These are phyloP conservation scores for Coelastrella sp. DNA, from an alignment of 139 green algal genomes.

Conservation along the genomic window DNA sequence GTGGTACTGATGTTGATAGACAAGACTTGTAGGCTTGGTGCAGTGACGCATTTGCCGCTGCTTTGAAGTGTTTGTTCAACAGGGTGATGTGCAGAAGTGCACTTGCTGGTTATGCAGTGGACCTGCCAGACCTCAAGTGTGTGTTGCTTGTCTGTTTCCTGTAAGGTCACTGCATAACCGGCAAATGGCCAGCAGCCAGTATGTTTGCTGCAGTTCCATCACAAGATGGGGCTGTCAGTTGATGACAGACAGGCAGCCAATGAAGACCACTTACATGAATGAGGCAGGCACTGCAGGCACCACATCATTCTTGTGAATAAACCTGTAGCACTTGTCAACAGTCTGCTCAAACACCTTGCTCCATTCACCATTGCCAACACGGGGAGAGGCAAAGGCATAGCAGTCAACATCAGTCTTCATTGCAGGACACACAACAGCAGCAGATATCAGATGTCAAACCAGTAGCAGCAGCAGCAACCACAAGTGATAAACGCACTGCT, in stretches of 20 bases:
- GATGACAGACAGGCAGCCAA: background rate
- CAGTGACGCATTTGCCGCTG: too few relatives aligned
- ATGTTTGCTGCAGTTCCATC: too few relatives aligned
- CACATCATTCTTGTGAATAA: conserved; percentile 19
- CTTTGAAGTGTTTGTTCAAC: too few relatives aligned
- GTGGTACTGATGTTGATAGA: too few relatives aligned
- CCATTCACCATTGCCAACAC: conserved; percentile 12
- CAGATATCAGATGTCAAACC: background rate
- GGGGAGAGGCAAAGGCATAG: conserved; percentile 8
- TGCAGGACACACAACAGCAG: background rate
- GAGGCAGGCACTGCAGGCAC: conserved; percentile 20
- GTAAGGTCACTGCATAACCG: too few relatives aligned
- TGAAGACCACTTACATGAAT: background rate
- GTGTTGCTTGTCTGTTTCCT: too few relatives aligned
- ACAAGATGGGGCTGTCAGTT: too few relatives aligned
- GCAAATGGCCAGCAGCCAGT: too few relatives aligned
- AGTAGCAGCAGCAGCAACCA: background rate
- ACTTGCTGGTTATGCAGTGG: too few relatives aligned
- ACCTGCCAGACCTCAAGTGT: too few relatives aligned
- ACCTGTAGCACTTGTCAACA: background rate
- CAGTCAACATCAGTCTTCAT: background rate
- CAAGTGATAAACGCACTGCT: background rate
- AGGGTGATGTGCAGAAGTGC: background rate
- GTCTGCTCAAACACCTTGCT: background rate
- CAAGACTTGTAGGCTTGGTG: background rate